Evolutionary conservation across 345 rosid genomes (phyloP), one percentile per base, ranked within the genome.

Genomic region (Noccaea bulbosa): DNA sequence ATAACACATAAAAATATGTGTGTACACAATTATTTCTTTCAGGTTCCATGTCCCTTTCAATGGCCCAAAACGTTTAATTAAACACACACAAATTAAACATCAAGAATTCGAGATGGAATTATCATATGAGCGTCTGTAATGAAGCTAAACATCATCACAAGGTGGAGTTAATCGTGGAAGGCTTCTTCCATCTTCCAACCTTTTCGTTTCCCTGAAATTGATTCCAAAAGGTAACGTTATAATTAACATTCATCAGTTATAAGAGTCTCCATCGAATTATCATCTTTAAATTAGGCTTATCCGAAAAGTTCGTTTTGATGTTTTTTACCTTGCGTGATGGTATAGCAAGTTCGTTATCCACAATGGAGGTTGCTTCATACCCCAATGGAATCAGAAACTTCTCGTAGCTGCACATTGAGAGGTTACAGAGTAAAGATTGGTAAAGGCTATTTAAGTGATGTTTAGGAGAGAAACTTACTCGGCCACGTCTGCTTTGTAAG

Each of bases 171-270:
- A 75, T 37, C 39, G 38, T 44, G 24, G 10, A 30, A 32, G 69
- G 53, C 74, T 83, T 92, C 78, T 81, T 88, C 98, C 98, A 90
- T 81, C 96, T 81, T 61, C 92, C 98, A 64, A 90, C 77, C 85
- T 81, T 92, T 83, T 92, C 98, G 66, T 82, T 55, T 73, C 96
- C 95, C 98, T 90, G 88, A 62, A 32, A 24, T 22, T 60, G 52
- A 14, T 57, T 37, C 24, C 50, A 77, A 44, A 27, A 4, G 2
- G 15, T 22, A 38, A 49, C 47, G 22, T 27, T 27, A 27, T 27
- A 27, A 27, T 4, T 27, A 27, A 27, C 30, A 27, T 27, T 27
- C 30, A 27, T 4, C 30, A 27, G 4, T 27, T 27, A 2, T 4
- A 27, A 27, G 30, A 27, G 30, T 27, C 34, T 30, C 16, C 62